Evolutionary conservation across 2,329 filamentous ascomycete species (phyloP).

Genomic region (Diaporthe vexans): DNA sequence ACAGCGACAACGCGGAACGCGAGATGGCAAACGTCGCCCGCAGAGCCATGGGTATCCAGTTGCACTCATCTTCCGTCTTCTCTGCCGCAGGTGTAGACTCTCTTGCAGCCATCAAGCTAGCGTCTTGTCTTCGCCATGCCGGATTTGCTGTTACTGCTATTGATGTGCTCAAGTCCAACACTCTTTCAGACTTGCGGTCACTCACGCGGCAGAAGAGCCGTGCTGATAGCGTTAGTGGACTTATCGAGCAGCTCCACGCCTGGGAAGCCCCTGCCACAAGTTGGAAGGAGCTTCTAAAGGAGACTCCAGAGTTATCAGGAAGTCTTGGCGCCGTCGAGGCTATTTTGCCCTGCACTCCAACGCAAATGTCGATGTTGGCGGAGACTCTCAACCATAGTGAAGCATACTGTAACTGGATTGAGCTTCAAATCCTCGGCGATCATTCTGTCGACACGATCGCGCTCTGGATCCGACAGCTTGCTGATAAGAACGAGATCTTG

Average conservation of each 20-base stretch:
- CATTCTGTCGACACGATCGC: conserved; percentile 55
- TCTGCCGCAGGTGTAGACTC: conserved; percentile 57
- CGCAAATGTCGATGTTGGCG: conserved; percentile 85
- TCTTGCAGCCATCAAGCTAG: conserved; percentile 63
- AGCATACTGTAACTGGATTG: conserved; percentile 85
- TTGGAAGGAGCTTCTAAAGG: conserved; percentile 36
- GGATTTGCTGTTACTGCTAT: conserved; percentile 71
- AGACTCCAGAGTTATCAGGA: conserved; percentile 42
- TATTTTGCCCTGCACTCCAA: conserved; percentile 74
- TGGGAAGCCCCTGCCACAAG: not conserved
- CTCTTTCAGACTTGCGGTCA: conserved; percentile 49
- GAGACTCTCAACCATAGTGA: conserved; percentile 74
- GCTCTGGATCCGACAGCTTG: conserved; percentile 64
- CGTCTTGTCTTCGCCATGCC: conserved; percentile 71
- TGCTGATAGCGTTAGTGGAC: not conserved
- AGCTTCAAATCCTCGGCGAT: conserved; percentile 63
- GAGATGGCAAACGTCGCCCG: conserved; percentile 51
- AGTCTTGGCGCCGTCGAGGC: conserved; percentile 58
- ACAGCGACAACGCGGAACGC: conserved; percentile 50
- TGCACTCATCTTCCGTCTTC: conserved; percentile 50
- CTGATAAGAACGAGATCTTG: conserved; percentile 73
- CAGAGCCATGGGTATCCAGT: conserved; percentile 46
- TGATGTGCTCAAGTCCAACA: conserved; percentile 71
- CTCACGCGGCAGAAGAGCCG: conserved; percentile 34
- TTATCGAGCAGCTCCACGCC: not conserved